Conservation (phyloP, 176 grass and related monocot genomes). For the Eremochloa ophiuroides region DNA sequence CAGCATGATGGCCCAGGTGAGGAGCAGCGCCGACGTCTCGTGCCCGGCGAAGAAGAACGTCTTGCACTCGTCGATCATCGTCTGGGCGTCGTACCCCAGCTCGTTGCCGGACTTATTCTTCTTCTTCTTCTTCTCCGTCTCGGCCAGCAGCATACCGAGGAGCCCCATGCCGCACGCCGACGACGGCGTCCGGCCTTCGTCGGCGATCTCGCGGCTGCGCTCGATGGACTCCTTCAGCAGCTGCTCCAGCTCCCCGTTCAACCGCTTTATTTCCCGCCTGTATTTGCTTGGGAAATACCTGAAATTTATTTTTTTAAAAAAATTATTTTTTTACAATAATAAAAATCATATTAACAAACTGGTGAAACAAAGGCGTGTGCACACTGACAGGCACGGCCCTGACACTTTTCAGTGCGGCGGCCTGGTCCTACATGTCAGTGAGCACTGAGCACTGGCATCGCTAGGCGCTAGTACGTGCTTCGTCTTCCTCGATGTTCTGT, state of each 20-base stretch:
- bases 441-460: background rate
- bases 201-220: conserved; percentile 56
- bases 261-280: conserved; percentile 55
- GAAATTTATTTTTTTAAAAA: background rate
- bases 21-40: conserved; percentile 85
- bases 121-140: conserved; percentile 49
- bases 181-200: conserved; percentile 60
- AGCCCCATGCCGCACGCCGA: conserved; percentile 52
- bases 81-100: conserved; percentile 55
- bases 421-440: too few relatives aligned
- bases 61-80: conserved; percentile 93
- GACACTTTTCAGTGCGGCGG: background rate
- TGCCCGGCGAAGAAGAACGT: conserved; percentile 98
- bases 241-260: conserved; percentile 66
- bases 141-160: conserved; percentile 57
- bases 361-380: background rate
- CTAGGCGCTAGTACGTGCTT: too few relatives aligned
- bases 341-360: too few relatives aligned
- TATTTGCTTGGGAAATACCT: conserved; percentile 89
- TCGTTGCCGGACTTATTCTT: background rate
- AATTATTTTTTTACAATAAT: too few relatives aligned
- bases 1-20: conserved; percentile 91
- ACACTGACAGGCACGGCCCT: background rate
- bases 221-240: conserved; percentile 62
- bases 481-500: too few relatives aligned